phyloP scores from a whole-genome alignment of 1,284 basidiomycete species.

The Blastosporella zonata region DNA sequence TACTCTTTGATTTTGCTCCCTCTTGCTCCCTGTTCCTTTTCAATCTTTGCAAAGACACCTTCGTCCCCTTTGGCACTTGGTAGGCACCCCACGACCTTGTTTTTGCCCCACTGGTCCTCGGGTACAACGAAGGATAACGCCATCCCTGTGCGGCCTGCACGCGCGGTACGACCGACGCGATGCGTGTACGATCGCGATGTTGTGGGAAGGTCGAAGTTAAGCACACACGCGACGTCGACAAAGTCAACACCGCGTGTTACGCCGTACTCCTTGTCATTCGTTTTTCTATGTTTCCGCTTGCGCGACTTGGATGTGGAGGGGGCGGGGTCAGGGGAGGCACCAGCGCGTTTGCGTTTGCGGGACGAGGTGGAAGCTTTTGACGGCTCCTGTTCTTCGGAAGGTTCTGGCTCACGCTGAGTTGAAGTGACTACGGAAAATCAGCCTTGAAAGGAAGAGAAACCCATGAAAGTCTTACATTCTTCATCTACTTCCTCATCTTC shows the following conservation, averaged over 20 bases:
- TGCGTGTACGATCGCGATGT: conserved; percentile 93
- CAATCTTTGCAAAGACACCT: conserved; percentile 73
- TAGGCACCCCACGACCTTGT: conserved; percentile 65
- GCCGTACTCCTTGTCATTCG: conserved; percentile 79
- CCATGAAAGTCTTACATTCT: conserved; percentile 36
- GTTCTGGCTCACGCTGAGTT: conserved; percentile 47
- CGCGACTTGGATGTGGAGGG: conserved; percentile 32
- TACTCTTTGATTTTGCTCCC: conserved; percentile 88
- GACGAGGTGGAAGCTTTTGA: conserved; percentile 22
- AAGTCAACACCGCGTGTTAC: conserved; percentile 98
- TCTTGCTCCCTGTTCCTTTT: conserved; percentile 66
- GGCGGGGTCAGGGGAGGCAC: conserved; percentile 28
- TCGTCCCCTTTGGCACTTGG: conserved; percentile 77
- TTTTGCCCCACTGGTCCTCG: conserved; percentile 71
- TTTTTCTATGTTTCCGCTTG: conserved; percentile 39
- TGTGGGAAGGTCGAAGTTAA: conserved; percentile 96
- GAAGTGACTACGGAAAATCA: conserved; percentile 41
- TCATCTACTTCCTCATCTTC: conserved; percentile 38
- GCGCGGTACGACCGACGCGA: conserved; percentile 93
- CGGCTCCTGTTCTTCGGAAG: conserved; percentile 23
- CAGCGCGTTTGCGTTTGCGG: conserved; percentile 40
- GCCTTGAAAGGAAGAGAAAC: neutral
- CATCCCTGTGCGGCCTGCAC: conserved; percentile 93
- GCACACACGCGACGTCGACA: conserved; percentile 93
- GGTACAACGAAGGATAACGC: conserved; percentile 91